Evolutionary conservation across 345 rosid species (phyloP), one percentile per base, ranked within the genome.

Genomic region (Hypericum perforatum): DNA sequence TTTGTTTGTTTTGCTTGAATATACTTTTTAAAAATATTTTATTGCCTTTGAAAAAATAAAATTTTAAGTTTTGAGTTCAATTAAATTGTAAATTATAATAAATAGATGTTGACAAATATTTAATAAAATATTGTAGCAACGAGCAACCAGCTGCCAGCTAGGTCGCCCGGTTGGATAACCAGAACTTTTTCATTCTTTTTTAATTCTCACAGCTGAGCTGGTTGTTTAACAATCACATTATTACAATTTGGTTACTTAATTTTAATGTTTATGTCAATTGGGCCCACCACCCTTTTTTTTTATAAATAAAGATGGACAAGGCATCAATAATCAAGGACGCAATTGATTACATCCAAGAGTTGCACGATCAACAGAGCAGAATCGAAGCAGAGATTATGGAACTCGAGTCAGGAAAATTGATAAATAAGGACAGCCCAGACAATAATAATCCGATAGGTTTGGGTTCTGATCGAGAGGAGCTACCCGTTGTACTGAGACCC

Each of bases 261-360:
- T 22, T 22, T 22, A 4, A 4, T 22, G 32, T 22, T 22, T 22
- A 22, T 22, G 2, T 22, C 4, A 4, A 22, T 22, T 22, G 32
- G 32, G 32, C 32, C 32, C 32, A 22, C 32, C 32, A 22, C 32
- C 32, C 32, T 22, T 1, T 22, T 1, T 13, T 13, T 60, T 45
- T 45, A 9, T 7, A 6, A 8, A 11, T 45, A 16, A 14, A 92
- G 98, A 92, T 92, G 98, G 98, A 92, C 60, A 92, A 85, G 76
- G 98, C 98, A 11, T 92, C 98, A n/a, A 92, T 92, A 63, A 76
- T 92, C 57, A 92, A 83, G 67, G 98, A 92, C 37, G 96, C 98
- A 5, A 92, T 92, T 11, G 82, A 80, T 45, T 88, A 92, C 67
- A 88, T 92, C 50, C 78, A 88, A 64, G 88, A 85, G 42, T 58